Evolutionary conservation across 1,284 basidiomycete species (phyloP).

Genomic region (Kalmanozyma brasiliensis): DNA sequence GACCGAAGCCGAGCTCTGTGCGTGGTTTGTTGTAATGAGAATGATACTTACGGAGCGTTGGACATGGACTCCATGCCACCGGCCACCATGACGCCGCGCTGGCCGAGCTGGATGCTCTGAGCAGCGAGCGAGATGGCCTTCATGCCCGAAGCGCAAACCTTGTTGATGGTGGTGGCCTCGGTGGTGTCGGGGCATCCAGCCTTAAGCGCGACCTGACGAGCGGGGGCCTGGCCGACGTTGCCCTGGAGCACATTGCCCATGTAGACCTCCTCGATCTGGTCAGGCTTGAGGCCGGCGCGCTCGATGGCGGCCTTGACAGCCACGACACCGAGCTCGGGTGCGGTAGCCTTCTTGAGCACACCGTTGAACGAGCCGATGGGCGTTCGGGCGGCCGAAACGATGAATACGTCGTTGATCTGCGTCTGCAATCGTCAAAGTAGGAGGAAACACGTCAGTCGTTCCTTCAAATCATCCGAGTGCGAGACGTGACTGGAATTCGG

Average conservation of each 20-base stretch:
- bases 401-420: constrained; percentile 77
- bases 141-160: constrained; percentile 72
- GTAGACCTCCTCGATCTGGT: constrained; percentile 90
- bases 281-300: constrained; percentile 82
- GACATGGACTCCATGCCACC: constrained; percentile 71
- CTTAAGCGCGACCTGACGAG: constrained; percentile 76
- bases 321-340: constrained; percentile 86
- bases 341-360: constrained; percentile 84
- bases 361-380: constrained; percentile 95
- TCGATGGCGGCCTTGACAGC: constrained; percentile 86
- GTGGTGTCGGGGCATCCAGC: constrained; percentile 85
- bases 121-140: constrained; percentile 70
- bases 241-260: constrained; percentile 80
- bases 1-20: too few relatives aligned
- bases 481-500: too few relatives aligned
- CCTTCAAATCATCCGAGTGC: too few relatives aligned
- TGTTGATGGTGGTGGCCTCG: constrained; percentile 97
- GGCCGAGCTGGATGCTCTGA: constrained; percentile 70
- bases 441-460: background rate
- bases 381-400: constrained; percentile 92
- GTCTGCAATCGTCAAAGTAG: constrained; percentile 20
- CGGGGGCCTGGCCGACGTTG: constrained; percentile 69
- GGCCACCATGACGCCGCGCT: constrained; percentile 69
- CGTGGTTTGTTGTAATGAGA: too few relatives aligned
- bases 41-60: constrained; percentile 67